phyloP scores from a whole-genome alignment of 495 filamentous ascomycete genomes.

The Aspergillus carlsbadensis region DNA sequence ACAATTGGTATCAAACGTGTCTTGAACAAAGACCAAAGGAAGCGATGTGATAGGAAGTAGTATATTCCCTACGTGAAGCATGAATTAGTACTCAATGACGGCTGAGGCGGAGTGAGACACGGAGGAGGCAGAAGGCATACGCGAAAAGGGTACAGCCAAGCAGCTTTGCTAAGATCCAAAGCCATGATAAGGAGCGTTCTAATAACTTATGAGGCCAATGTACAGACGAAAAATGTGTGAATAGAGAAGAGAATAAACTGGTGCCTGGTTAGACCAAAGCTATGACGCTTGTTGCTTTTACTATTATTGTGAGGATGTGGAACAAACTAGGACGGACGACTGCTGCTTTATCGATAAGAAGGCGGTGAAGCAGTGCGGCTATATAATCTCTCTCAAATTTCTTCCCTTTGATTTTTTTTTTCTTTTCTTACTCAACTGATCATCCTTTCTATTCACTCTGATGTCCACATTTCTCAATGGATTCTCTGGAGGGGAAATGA shows the following conservation, averaged over 20 bases:
- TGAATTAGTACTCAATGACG: conserved; percentile 1
- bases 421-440: conserved; percentile 43
- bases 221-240: neutral
- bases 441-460: conserved; percentile 50
- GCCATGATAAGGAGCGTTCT: conserved; percentile 14
- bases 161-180: conserved; percentile 38
- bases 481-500: conserved; percentile 49
- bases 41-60: conserved; percentile 59
- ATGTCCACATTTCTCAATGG: conserved; percentile 39
- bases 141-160: conserved; percentile 56
- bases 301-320: neutral
- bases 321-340: neutral
- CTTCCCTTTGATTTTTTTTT: conserved; percentile 29
- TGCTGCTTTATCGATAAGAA: conserved; percentile 45
- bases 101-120: too few relatives aligned
- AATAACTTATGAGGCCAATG: neutral
- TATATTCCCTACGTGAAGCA: conserved; percentile 49
- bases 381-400: conserved; percentile 25
- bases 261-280: neutral
- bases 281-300: conserved; percentile 11
- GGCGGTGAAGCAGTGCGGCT: conserved; percentile 17
- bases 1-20: conserved; percentile 58
- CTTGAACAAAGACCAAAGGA: conserved; percentile 61
- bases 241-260: neutral
- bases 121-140: conserved; percentile 27